Percentiles rank a stretch among this genome's conserved stretches.
Evolutionary conservation across 192 early-diverging fungal genomes (phyloP).

Genomic region (Gonapodya sp.): DNA sequence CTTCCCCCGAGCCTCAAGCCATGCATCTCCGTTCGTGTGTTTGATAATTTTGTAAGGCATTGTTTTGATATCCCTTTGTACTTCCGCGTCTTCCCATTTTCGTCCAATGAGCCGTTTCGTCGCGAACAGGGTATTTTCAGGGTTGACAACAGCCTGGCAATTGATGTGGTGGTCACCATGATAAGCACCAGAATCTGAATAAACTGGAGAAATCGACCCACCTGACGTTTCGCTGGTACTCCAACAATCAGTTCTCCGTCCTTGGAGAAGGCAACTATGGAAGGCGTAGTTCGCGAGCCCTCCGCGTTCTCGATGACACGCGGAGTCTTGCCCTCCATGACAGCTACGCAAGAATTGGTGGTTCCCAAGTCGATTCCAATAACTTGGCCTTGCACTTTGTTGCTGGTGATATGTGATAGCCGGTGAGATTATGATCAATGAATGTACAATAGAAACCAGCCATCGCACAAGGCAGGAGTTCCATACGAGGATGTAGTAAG

Average conservation of each 20-base stretch:
- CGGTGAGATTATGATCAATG: neutral
- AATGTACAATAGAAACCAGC: neutral
- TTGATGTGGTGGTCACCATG: neutral
- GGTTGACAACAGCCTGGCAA: slow-evolving; percentile 89
- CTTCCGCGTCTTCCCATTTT: slow-evolving; percentile 75
- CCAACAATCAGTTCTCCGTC: slow-evolving; percentile 95
- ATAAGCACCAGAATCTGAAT: no score
- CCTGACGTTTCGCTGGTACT: slow-evolving; percentile 91
- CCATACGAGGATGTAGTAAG: neutral
- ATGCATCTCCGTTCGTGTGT: slow-evolving; percentile 95
- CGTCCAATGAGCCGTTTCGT: slow-evolving; percentile 97
- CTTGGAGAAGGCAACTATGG: slow-evolving; percentile 91
- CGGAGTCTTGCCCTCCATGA: slow-evolving; percentile 97
- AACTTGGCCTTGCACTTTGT: slow-evolving; percentile 66
- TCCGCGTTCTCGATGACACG: slow-evolving; percentile 97
- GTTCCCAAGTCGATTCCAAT: slow-evolving; percentile 99
- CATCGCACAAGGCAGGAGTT: neutral
- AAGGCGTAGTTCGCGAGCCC: slow-evolving; percentile 94
- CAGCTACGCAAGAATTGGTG: slow-evolving; percentile 98
- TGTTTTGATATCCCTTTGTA: slow-evolving; percentile 80
- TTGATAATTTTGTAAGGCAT: slow-evolving; percentile 93
- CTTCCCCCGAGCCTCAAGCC: slow-evolving; percentile 91
- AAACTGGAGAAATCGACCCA: slow-evolving; percentile 16
- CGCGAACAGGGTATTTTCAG: slow-evolving; percentile 95
- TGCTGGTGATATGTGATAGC: slow-evolving; percentile 14